Evolutionary conservation across 2,329 filamentous ascomycete species (phyloP).

Genomic region (Exophiala viscosa): DNA sequence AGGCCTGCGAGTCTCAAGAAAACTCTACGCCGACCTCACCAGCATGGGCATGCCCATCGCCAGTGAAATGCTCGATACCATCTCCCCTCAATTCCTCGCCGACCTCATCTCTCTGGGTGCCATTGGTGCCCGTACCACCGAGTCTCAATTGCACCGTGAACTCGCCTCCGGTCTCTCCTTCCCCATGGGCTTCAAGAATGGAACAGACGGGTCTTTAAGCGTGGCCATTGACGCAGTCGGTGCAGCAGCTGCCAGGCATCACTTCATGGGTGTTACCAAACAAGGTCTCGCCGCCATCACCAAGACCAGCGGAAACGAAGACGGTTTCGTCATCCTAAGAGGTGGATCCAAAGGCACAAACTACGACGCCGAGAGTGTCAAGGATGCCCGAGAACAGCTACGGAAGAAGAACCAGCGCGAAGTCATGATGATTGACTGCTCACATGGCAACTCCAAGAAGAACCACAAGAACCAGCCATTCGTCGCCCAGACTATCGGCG

Average conservation of each 20-base stretch:
- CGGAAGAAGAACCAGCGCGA: conserved; percentile 68
- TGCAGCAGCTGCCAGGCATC: conserved; percentile 84
- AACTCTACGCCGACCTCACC: conserved; percentile 91
- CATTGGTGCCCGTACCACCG: conserved; percentile 92
- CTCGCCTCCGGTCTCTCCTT: conserved; percentile 90
- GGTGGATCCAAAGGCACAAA: conserved; percentile 93
- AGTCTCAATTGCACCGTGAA: conserved; percentile 93
- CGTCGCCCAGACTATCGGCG: conserved; percentile 75
- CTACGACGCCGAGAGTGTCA: conserved; percentile 81
- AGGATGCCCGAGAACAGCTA: conserved; percentile 75
- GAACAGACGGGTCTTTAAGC: conserved; percentile 83
- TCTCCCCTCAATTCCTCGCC: conserved; percentile 93
- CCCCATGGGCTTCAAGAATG: conserved; percentile 99
- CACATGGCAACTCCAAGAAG: conserved; percentile 93
- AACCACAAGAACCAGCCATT: conserved; percentile 96
- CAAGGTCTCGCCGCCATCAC: conserved; percentile 93
- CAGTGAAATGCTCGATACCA: conserved; percentile 96
- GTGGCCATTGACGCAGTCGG: conserved; percentile 96
- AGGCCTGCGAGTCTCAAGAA: conserved; percentile 77
- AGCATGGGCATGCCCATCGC: conserved; percentile 92
- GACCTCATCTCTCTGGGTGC: conserved; percentile 89
- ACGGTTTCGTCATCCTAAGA: conserved; percentile 93
- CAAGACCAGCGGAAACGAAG: conserved; percentile 88
- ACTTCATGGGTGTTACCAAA: conserved; percentile 97
- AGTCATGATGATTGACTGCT: conserved; percentile 95